Evolutionary conservation across 2,329 filamentous ascomycete genomes (phyloP).

Genomic region (Orbilia ellipsospora): DNA sequence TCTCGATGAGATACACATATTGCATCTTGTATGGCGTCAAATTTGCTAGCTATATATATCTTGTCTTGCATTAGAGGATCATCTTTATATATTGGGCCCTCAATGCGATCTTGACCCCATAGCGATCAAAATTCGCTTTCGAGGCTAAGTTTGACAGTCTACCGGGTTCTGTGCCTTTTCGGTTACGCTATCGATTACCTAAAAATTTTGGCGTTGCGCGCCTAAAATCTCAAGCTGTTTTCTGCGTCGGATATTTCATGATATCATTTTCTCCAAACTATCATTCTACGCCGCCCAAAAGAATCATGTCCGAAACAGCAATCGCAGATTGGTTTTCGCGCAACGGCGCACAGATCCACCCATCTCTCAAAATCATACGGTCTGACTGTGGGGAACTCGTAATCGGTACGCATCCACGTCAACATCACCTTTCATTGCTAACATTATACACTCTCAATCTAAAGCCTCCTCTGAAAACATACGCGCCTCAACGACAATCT

Average conservation of each 20-base stretch:
- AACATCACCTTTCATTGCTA: background rate
- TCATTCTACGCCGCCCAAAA: background rate
- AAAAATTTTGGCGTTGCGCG: too few relatives aligned
- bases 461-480: constrained; percentile 18
- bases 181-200: too few relatives aligned
- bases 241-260: background rate
- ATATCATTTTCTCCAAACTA: constrained; percentile 2
- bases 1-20: too few relatives aligned
- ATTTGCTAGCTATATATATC: too few relatives aligned
- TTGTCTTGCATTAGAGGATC: too few relatives aligned
- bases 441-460: background rate
- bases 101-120: too few relatives aligned
- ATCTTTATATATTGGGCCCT: too few relatives aligned
- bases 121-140: too few relatives aligned
- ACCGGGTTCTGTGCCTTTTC: too few relatives aligned
- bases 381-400: constrained; percentile 12
- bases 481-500: constrained; percentile 19
- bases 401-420: constrained; percentile 11
- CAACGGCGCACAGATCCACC: constrained; percentile 32
- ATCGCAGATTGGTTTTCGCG: constrained; percentile 36
- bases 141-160: too few relatives aligned
- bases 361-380: constrained; percentile 14
- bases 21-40: too few relatives aligned
- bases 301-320: constrained; percentile 31
- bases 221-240: background rate